Base-by-base conservation (phyloP, 257 asterid species). In the Galeopsis tetrahit region DNA sequence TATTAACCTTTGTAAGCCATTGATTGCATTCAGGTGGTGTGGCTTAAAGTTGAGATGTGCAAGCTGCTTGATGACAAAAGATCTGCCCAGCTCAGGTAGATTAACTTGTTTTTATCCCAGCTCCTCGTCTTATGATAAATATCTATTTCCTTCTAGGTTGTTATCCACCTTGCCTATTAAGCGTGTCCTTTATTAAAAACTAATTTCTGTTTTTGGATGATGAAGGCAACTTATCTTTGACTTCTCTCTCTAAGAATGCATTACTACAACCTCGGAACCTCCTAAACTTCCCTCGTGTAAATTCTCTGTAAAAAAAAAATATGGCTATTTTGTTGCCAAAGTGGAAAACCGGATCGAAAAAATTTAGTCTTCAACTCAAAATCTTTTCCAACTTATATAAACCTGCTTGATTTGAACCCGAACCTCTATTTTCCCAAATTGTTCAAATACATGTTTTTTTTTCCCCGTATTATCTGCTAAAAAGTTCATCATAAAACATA, bases 21-120 rank as follows among this genome's bases (percentile, higher is more conserved):
- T 35, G 66, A 63, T 51, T 57, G 21, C 38, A 14, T 49, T 53
- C 77, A 81, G 85, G 80, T 77, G 67, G 73, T 84, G 69, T 86
- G 91, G 96, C 88, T 90, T 75, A 90, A 90, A 84, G 96, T 86
- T 76, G 96, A 88, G 77, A 72, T 86, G 81, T 90, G 96, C 89
- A 90, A 88, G 73, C 79, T 82, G 82, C 85, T 90, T 56, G 96
- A 90, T 82, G 96, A 90, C 73, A 90, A 90, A 79, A 81, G 90
- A 81, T 90, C 97, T 65, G 83, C 91, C 68, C 93, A 88, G 76
- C 93, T 90, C 62, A 88, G 96, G 97, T 88, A 52, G 75, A 63
- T 14, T 7, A 36, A 56, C 28, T 71, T 38, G 10, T 74, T 65
- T 31, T 31, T 61, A 31, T 63, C 31, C 11, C 70, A n/a, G 49